These are phyloP conservation scores for Cryptosporidium tyzzeri DNA, from an alignment of 169 alveolate genomes.

Conservation along the genomic window DNA sequence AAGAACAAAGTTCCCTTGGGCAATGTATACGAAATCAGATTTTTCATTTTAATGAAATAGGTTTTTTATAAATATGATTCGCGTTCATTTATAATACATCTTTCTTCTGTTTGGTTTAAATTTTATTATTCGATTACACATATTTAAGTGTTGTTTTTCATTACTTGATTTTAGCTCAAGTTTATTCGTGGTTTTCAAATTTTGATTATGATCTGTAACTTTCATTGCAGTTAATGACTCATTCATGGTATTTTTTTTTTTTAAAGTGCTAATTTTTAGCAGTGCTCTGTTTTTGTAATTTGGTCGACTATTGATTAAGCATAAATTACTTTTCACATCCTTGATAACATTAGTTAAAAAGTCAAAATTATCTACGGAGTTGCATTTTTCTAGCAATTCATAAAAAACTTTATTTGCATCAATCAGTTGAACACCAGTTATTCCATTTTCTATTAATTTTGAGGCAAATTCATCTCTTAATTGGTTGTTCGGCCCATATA, in stretches of 20 bases:
- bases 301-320: constrained; percentile 3
- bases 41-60: constrained; percentile 86
- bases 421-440: constrained; percentile 50
- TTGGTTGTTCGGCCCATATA: constrained; percentile 22
- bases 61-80: not conserved
- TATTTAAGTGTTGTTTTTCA: constrained; percentile 10
- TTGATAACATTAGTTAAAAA: not conserved
- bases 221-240: not conserved
- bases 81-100: not conserved
- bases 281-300: constrained; percentile 20
- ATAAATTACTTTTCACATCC: constrained; percentile 20
- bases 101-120: constrained; percentile 55
- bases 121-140: constrained; percentile 3
- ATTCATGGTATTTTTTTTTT: constrained; percentile 1
- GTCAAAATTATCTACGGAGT: not conserved
- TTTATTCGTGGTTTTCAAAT: not conserved
- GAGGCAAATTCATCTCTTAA: constrained; percentile 5
- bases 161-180: not conserved
- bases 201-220: not conserved
- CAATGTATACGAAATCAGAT: constrained; percentile 95
- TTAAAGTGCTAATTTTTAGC: constrained; percentile 4
- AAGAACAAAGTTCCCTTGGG: constrained; percentile 98
- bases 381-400: constrained; percentile 8
- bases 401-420: not conserved
- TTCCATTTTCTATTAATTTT: constrained; percentile 14